These are phyloP conservation scores for Ailanthus altissimus DNA, from an alignment of 345 rosid species.

Conservation along the genomic window DNA sequence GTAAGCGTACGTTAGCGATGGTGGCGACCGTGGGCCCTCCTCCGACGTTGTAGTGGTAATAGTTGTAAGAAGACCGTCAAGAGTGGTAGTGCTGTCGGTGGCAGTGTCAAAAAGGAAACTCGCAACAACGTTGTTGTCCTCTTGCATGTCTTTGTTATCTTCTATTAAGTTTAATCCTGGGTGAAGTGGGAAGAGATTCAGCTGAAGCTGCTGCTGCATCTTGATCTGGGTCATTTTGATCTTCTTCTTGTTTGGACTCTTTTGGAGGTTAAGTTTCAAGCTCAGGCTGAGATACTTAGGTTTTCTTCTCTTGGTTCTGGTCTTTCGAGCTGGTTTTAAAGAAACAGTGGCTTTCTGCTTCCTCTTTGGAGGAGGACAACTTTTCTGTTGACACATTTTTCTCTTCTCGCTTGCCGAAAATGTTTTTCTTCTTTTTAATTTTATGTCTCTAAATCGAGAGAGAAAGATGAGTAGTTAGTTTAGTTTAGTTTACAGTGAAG, in stretches of 20 bases:
- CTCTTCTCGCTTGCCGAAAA: not conserved
- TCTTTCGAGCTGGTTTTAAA: slow-evolving; percentile 43
- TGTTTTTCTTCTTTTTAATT: not conserved
- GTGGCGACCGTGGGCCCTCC: slow-evolving; percentile 29
- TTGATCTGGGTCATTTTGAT: not conserved
- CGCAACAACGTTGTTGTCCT: slow-evolving; percentile 48
- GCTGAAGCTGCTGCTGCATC: slow-evolving; percentile 30
- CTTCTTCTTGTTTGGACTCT: slow-evolving; percentile 13
- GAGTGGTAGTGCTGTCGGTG: slow-evolving; percentile 54
- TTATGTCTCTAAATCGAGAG: not conserved
- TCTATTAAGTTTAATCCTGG: slow-evolving; percentile 31
- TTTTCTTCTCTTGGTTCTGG: slow-evolving; percentile 57
- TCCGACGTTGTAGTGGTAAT: slow-evolving; percentile 24
- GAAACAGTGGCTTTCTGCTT: slow-evolving; percentile 10
- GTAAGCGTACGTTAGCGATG: slow-evolving; percentile 25
- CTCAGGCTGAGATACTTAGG: slow-evolving; percentile 72
- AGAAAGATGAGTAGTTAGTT: not conserved
- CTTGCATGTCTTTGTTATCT: slow-evolving; percentile 26
- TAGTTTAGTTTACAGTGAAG: not conserved
- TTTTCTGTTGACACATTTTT: slow-evolving; percentile 1
- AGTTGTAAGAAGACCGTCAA: slow-evolving; percentile 53
- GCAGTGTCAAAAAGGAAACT: slow-evolving; percentile 51
- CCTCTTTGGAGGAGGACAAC: slow-evolving; percentile 17
- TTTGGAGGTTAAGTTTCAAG: slow-evolving; percentile 36
- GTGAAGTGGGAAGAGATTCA: slow-evolving; percentile 46